Base-by-base conservation (phyloP, 257 asterid species). In the Rauvolfia tetraphylla region DNA sequence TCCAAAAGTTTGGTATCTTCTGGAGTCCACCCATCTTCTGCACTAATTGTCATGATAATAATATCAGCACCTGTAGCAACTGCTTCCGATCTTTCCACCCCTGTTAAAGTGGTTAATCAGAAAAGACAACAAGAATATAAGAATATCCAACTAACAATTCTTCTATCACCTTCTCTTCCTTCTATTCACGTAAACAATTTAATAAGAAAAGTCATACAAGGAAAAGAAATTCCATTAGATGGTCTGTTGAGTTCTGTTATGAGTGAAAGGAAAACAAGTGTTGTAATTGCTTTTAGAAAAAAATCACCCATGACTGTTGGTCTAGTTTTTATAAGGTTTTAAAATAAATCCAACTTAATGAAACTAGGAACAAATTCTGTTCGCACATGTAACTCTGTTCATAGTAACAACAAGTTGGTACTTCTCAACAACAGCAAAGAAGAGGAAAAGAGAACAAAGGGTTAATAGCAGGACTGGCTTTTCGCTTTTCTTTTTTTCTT, bases 71-170 rank as follows among this genome's bases (percentile, higher is more conserved):
- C 83, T 34, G 79, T 73, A 46, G 98, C 97, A 75, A 83, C 98
- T 53, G 93, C 90, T 86, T 95, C 96, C 42, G 99, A 95, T 83
- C 98, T 91, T 84, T 90, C 94, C 39, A 95, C 96, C 8, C 98
- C 97, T 94, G 76, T n/a, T 70, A 78, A 74, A 82, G 49, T 63
- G 34, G 70, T 44, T 80, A 7, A 72, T 41, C 57, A 39, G 14
- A 22, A 12, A 74, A 42, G 44, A 39, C 44, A 71, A 71, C 39
- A 72, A 51, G 7, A 36, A 46, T 25, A 10, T 68, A 46, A 34
- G 67, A 51, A 73, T 31, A 36, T 3, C 6, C 20, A 41, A 18
- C 20, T 25, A 31, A 31, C 4, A 33, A 33, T 29, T 71, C 14
- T 56, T 46, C 31, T 18, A 23, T 10, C 53, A 54, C 49, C 22